phyloP scores from a whole-genome alignment of 257 asterid genomes.

The Rubia yunnanensis region DNA sequence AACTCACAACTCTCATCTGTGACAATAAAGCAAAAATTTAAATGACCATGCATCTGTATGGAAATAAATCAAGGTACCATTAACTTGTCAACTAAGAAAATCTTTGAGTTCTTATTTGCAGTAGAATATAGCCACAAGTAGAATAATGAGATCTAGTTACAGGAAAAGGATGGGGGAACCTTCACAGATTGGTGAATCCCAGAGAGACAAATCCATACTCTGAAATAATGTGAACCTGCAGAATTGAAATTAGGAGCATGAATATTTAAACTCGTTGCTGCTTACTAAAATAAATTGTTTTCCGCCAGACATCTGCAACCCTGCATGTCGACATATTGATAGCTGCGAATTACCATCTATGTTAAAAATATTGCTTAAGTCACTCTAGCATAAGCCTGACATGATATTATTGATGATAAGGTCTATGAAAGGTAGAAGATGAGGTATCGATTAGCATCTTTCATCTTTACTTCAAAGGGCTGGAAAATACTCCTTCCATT shows the following conservation, averaged over 20 bases:
- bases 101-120: background rate
- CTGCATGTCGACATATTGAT: background rate
- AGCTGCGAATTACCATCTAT: background rate
- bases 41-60: background rate
- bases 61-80: background rate
- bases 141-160: constrained; percentile 10
- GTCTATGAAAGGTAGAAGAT: background rate
- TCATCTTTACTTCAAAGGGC: background rate
- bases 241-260: background rate
- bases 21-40: constrained; percentile 2
- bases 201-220: constrained; percentile 40
- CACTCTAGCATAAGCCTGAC: background rate
- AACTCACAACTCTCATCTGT: constrained; percentile 14
- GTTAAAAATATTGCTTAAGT: background rate
- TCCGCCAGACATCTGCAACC: background rate
- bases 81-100: background rate
- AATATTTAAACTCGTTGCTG: background rate
- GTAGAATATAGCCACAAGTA: constrained; percentile 5
- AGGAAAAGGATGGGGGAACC: constrained; percentile 11
- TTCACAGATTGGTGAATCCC: constrained; percentile 32
- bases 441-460: background rate
- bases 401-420: background rate
- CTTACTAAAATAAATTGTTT: background rate
- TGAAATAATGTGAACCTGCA: constrained; percentile 17
- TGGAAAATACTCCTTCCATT: background rate